Base-by-base conservation (phyloP, 371 early-diverging fungal genomes). In the Thermomucor indicae-seudaticae region DNA sequence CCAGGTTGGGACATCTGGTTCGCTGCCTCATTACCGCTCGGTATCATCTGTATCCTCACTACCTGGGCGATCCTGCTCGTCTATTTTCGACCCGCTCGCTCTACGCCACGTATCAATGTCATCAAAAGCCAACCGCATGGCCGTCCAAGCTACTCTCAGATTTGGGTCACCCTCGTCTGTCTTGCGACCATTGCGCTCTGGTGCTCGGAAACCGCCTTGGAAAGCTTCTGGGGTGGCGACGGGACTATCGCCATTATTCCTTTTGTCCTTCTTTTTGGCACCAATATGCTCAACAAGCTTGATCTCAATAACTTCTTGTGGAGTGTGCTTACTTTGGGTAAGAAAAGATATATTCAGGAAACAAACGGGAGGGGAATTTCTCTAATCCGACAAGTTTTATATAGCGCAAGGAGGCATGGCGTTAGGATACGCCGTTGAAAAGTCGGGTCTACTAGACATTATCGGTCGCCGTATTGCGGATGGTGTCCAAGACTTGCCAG, bases 321-420 rank as follows among this genome's bases (percentile, higher is more conserved):
- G 92, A 86, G 89, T 17, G 96, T 96, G 3, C 87, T 96, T 94
- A 44, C 44, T 4, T 29, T 44, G n/a, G 43, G 52, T 52, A 44
- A 52, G 52, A n/a, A n/a, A n/a, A n/a, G n/a, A n/a, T n/a, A n/a
- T n/a, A n/a, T n/a, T n/a, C n/a, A n/a, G n/a, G n/a, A n/a, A n/a
- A n/a, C n/a, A n/a, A n/a, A n/a, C n/a, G n/a, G n/a, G n/a, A n/a
- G n/a, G n/a, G n/a, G n/a, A n/a, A n/a, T n/a, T n/a, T n/a, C n/a
- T n/a, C n/a, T 39, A 22, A 39, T 12, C 6, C 12, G 11, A 2
- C 0, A 39, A 39, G 14, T n/a, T n/a, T n/a, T n/a, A n/a, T n/a
- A n/a, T n/a, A 16, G 96, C 96, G 10, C 91, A 93, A 90, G 96
- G 95, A 25, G 96, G 96, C 34, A 88, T 89, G 53, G 89, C 92